Base-by-base conservation (phyloP, 352 stramenopile species). In the Globisporangium viniferum region DNA sequence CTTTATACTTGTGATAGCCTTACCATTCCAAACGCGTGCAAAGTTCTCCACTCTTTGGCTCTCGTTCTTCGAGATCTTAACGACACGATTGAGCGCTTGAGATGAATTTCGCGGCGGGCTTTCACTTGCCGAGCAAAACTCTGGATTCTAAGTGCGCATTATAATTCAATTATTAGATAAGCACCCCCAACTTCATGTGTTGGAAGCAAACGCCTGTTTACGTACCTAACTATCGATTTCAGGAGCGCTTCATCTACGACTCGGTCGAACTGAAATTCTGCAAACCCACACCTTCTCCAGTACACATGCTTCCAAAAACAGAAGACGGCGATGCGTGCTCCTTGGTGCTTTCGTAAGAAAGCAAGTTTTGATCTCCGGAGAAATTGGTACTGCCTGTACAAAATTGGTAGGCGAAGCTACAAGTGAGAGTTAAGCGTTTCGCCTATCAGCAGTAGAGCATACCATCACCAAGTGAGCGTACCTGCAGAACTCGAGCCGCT, bases 271-370 rank as follows among this genome's bases (percentile, higher is more conserved):
- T 18, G 14, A 64, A 80, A 79, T 0, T 35, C 14, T 6, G 15
- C 58, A 59, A 77, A 82, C 3, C 66, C 60, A 14, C 72, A 84
- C 8, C 77, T 68, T 1, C 12, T 59, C 27, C 59, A 61, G 56
- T 84, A 79, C 9, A 80, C 68, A 44, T 66, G 68, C 24, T 66
- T 74, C 77, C 77, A 82, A 59, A 82, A 84, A 69, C 77, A 84
- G 33, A 63, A 81, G 3, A 58, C 14, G 14, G 77, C 67, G 35
- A 84, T 73, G 15, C 66, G 65, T 5, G 44, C 20, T 14, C 49
- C 64, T 68, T 81, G 74, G 54, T 81, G 33, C 12, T 64, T 72
- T 2, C n/a, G 20, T 22, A 73, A 49, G 8, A 78, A 22, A 9
- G 29, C 20, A 0, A 29, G 24, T 31, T 60, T 72, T 31, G 59